These are phyloP conservation scores for Karstenula rhodostoma DNA, from an alignment of 2,329 filamentous ascomycete species.

Conservation along the genomic window DNA sequence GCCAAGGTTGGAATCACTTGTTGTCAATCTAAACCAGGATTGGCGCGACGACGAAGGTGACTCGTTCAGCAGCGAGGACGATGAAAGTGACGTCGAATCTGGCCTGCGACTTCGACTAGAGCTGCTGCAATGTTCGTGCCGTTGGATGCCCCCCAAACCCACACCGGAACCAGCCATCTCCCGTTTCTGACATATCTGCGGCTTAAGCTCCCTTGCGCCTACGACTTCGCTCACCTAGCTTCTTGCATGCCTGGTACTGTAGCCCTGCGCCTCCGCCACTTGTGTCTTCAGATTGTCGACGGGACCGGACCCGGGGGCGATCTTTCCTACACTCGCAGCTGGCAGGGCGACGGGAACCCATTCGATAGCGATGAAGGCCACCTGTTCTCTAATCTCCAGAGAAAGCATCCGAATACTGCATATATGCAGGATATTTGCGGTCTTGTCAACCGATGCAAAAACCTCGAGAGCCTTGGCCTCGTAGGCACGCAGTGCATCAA, in stretches of 20 bases:
- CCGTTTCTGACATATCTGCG: conserved; percentile 9
- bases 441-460: conserved; percentile 14
- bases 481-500: conserved; percentile 13
- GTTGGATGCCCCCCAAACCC: neutral
- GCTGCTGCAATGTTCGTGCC: neutral
- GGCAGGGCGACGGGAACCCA: neutral
- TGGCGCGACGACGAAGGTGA: neutral
- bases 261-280: conserved; percentile 7
- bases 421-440: conserved; percentile 16
- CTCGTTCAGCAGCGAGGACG: neutral
- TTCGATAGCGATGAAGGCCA: conserved; percentile 13
- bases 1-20: neutral
- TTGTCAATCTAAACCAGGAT: neutral
- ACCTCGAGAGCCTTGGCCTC: conserved; percentile 18
- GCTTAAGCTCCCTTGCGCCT: conserved; percentile 16
- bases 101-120: neutral
- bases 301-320: conserved; percentile 16
- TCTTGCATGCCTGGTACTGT: conserved; percentile 10
- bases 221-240: conserved; percentile 15
- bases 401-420: conserved; percentile 5
- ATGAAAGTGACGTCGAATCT: neutral
- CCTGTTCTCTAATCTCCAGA: conserved; percentile 18
- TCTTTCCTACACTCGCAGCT: neutral
- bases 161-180: neutral
- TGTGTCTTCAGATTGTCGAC: conserved; percentile 19